A percentile compares a stretch with the other conserved stretches of the same genome.
phyloP scores from a whole-genome alignment of 192 early-diverging fungal species.

The Backusella sp. region DNA sequence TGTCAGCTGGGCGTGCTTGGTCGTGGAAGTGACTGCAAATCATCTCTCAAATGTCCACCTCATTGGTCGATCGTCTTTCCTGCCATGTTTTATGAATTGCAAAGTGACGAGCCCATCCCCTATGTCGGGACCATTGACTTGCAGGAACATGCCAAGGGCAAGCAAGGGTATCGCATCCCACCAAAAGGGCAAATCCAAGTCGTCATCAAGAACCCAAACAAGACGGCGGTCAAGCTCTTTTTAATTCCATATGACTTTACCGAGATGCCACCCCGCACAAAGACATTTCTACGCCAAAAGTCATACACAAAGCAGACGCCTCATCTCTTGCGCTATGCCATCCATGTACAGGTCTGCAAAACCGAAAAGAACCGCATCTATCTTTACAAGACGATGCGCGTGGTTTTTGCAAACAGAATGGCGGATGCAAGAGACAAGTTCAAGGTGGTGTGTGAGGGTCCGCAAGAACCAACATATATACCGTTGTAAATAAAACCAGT shows the following conservation, averaged over 20 bases:
- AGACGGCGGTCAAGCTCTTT: slow-evolving; percentile 78
- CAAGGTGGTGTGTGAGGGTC: slow-evolving; percentile 60
- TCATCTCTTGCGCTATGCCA: slow-evolving; percentile 64
- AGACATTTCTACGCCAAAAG: slow-evolving; percentile 82
- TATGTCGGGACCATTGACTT: slow-evolving; percentile 77
- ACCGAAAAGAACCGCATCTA: slow-evolving; percentile 58
- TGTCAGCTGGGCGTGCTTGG: slow-evolving; percentile 72
- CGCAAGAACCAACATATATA: slow-evolving; percentile 48
- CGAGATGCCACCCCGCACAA: slow-evolving; percentile 68
- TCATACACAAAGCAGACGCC: slow-evolving; percentile 44
- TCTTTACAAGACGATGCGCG: slow-evolving; percentile 62
- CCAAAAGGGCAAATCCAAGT: slow-evolving; percentile 74
- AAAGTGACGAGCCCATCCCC: slow-evolving; percentile 54
- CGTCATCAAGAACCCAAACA: slow-evolving; percentile 77
- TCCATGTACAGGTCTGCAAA: slow-evolving; percentile 72
- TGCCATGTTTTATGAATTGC: slow-evolving; percentile 74
- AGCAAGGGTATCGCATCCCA: slow-evolving; percentile 62
- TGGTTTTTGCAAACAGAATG: slow-evolving; percentile 71
- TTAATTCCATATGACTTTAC: slow-evolving; percentile 77
- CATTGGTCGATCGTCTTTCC: slow-evolving; percentile 65
- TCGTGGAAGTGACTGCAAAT: slow-evolving; percentile 45
- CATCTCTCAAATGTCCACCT: slow-evolving; percentile 63
- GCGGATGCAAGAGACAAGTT: slow-evolving; percentile 66
- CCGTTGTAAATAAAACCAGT: slow-evolving; percentile 20
- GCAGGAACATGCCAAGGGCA: slow-evolving; percentile 17